phyloP scores from a whole-genome alignment of 164 flowering plant genomes.

The Paratinospora sagittata region DNA sequence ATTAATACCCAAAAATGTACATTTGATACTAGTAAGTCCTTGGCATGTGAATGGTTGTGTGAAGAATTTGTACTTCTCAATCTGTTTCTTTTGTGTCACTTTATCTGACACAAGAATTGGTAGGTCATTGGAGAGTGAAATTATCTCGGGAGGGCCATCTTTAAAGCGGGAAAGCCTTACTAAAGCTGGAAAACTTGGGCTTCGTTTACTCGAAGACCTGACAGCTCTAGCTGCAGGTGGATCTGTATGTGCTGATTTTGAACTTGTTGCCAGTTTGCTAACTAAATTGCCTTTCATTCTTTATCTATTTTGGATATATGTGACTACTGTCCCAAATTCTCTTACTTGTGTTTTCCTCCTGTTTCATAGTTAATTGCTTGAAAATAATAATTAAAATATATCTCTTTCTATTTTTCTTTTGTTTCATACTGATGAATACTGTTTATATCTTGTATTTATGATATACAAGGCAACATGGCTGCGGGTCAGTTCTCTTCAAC shows the following conservation, averaged over 20 bases:
- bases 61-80: conserved; percentile 3
- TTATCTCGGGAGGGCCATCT: conserved; percentile 41
- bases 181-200: conserved; percentile 70
- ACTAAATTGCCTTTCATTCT: neutral
- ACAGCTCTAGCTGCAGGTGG: conserved; percentile 99
- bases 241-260: conserved; percentile 78
- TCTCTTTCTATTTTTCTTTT: neutral
- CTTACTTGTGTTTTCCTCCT: neutral
- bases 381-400: neutral
- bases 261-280: conserved; percentile 17
- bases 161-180: conserved; percentile 57
- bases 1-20: no score
- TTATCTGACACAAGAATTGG: conserved; percentile 19
- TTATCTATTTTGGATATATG: neutral
- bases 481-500: conserved; percentile 59
- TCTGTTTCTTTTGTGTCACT: conserved; percentile 1
- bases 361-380: neutral
- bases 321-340: neutral
- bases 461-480: conserved; percentile 69
- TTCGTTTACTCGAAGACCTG: conserved; percentile 92
- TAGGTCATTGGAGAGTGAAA: conserved; percentile 62
- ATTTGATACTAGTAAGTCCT: neutral
- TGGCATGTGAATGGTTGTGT: neutral
- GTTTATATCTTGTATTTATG: conserved; percentile 10
- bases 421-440: neutral